phyloP scores from a whole-genome alignment of 2,329 filamentous ascomycete genomes.

The Colletotrichum kahawae region DNA sequence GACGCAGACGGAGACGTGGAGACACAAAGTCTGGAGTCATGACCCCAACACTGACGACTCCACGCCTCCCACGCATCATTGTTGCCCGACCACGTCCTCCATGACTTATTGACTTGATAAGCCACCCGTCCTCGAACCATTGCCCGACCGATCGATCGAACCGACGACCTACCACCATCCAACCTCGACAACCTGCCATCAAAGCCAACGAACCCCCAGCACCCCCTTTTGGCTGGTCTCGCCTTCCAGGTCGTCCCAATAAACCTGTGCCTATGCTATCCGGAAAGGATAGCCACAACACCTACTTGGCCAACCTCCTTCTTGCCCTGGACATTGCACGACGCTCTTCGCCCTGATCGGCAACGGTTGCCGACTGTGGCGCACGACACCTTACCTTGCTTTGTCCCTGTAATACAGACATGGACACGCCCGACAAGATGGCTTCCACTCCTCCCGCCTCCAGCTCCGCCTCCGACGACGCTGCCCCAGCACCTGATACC shows the following conservation, averaged over 20 bases:
- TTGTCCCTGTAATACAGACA: background rate
- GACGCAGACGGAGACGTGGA: conserved; percentile 2
- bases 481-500: background rate
- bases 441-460: background rate
- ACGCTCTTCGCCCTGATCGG: background rate
- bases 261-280: background rate
- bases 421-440: conserved; percentile 1
- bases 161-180: background rate
- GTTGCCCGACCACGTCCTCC: background rate
- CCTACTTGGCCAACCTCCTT: background rate
- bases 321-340: background rate
- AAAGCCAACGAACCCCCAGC: background rate
- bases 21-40: conserved; percentile 7
- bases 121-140: background rate
- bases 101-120: background rate
- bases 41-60: conserved; percentile 9
- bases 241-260: background rate
- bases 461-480: background rate
- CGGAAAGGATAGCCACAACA: background rate
- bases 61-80: background rate
- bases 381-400: background rate
- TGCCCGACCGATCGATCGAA: background rate
- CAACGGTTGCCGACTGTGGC: background rate
- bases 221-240: background rate
- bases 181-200: background rate